Evolutionary conservation across 208 protist genomes (phyloP).

Genomic region (Porcisia deanei): DNA sequence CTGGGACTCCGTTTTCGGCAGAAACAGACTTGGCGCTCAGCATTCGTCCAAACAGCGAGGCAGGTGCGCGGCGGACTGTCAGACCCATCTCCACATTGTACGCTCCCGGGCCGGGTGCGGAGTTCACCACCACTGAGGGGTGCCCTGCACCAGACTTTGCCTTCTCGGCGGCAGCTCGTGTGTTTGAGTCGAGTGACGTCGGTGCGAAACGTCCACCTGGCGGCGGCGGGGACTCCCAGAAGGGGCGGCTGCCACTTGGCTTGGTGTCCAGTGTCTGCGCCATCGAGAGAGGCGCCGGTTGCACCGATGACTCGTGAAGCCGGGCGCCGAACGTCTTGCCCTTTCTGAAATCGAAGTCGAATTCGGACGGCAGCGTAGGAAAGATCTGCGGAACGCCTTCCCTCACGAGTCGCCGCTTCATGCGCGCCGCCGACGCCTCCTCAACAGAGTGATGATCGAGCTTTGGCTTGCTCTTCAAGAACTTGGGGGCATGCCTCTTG

Average conservation of each 20-base stretch:
- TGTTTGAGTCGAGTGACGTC: slow-evolving; percentile 35
- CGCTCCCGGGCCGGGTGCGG: slow-evolving; percentile 14
- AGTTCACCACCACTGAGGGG: slow-evolving; percentile 11
- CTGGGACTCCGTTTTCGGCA: slow-evolving; percentile 47
- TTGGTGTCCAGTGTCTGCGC: slow-evolving; percentile 26
- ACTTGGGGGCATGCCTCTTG: slow-evolving; percentile 52
- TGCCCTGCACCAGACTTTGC: slow-evolving; percentile 21
- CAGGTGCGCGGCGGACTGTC: slow-evolving; percentile 14
- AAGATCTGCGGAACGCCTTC: slow-evolving; percentile 6
- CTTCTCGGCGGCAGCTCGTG: slow-evolving; percentile 11
- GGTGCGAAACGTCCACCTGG: slow-evolving; percentile 38
- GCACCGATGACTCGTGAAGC: slow-evolving; percentile 18
- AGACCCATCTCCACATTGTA: slow-evolving; percentile 23
- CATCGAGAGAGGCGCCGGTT: slow-evolving; percentile 6
- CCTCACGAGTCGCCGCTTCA: background rate
- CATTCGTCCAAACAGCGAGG: slow-evolving; percentile 33
- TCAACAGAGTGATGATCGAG: slow-evolving; percentile 1
- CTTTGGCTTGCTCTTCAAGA: slow-evolving; percentile 29
- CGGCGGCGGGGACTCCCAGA: slow-evolving; percentile 27
- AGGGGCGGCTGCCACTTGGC: slow-evolving; percentile 17
- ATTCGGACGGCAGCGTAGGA: slow-evolving; percentile 70
- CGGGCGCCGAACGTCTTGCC: slow-evolving; percentile 59
- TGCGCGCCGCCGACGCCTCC: slow-evolving; percentile 6
- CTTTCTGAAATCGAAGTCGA: slow-evolving; percentile 76
- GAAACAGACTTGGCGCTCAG: slow-evolving; percentile 28